These are phyloP conservation scores for Avena insularis DNA, from an alignment of 176 grass and related monocot genomes.

Conservation along the genomic window DNA sequence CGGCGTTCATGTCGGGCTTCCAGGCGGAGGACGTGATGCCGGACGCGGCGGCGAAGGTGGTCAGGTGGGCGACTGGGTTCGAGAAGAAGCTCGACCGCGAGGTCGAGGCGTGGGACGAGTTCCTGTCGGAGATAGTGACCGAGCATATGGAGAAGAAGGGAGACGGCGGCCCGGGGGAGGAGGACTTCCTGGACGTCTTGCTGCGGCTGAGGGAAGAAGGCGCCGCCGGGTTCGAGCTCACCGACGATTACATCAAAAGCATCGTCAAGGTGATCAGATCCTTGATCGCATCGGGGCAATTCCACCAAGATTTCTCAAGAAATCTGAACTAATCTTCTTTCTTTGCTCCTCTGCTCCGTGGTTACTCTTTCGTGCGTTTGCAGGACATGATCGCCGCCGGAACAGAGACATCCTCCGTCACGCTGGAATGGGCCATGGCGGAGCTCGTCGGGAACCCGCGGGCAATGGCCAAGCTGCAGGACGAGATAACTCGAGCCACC, in stretches of 20 bases:
- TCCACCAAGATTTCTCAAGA: not conserved
- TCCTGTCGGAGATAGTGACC: constrained; percentile 46
- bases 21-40: constrained; percentile 63
- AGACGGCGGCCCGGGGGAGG: not conserved
- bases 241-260: constrained; percentile 49
- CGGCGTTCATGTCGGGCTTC: constrained; percentile 38
- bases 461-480: constrained; percentile 61
- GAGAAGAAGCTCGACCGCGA: constrained; percentile 53
- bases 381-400: constrained; percentile 72
- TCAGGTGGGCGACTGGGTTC: constrained; percentile 46
- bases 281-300: not conserved
- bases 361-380: not conserved
- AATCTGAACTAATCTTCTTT: not conserved
- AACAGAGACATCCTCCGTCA: constrained; percentile 52
- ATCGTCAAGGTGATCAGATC: constrained; percentile 44
- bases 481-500: constrained; percentile 40
- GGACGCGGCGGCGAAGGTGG: constrained; percentile 30
- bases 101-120: constrained; percentile 43
- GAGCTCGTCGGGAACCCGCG: constrained; percentile 58
- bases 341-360: not conserved
- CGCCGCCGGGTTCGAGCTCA: constrained; percentile 44
- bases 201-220: constrained; percentile 47
- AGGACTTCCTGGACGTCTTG: constrained; percentile 69
- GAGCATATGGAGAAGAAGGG: constrained; percentile 56
- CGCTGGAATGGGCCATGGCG: constrained; percentile 71